Base-by-base conservation (phyloP, 305 asterid species). In the Fraxinus nigra region DNA sequence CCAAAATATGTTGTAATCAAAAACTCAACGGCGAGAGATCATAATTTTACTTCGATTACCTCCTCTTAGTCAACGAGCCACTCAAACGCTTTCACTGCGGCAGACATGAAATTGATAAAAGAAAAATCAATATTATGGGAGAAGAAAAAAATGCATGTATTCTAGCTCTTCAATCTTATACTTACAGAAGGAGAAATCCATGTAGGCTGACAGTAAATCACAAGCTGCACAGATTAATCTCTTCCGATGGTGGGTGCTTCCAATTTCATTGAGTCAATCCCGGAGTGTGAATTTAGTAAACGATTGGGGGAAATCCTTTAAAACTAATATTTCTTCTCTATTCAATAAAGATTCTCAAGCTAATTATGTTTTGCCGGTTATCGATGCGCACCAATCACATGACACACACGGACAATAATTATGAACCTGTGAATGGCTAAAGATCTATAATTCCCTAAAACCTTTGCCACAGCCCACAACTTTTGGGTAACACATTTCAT, bases 111-210 rank as follows among this genome's bases (percentile, higher is more conserved):
- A 10, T 24, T 65, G 35, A 26, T 26, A 65, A 26, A 65, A 26
- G 73, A 65, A 65, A n/a, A 48, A 77, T 46, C 28, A 74, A 32
- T 67, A 80, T 43, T 13, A 7, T 20, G 37, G 16, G 14, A 61
- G 73, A 28, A 2, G 11, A 24, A 48, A 32, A 59, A 38, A 13
- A 37, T 72, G 32, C 61, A 54, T 61, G 6, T 9, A 75, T 43
- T 61, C 13, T 79, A 46, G 35, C 35, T 54, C 76, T 16, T 73
- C 63, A 72, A 83, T 34, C 28, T 43, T 69, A 59, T 9, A 79
- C 86, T 81, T 43, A 85, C 82, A 37, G 40, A 43, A 72, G 14
- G 75, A 77, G 76, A 80, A 69, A 76, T 76, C 16, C 16, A 51
- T n/a, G n/a, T 40, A 56, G 48, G 80, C 75, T 78, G 80, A 8